Evolutionary conservation across 306 rosid genomes (phyloP), one percentile per base, ranked within the genome.

Genomic region (Fagus sylvatica): DNA sequence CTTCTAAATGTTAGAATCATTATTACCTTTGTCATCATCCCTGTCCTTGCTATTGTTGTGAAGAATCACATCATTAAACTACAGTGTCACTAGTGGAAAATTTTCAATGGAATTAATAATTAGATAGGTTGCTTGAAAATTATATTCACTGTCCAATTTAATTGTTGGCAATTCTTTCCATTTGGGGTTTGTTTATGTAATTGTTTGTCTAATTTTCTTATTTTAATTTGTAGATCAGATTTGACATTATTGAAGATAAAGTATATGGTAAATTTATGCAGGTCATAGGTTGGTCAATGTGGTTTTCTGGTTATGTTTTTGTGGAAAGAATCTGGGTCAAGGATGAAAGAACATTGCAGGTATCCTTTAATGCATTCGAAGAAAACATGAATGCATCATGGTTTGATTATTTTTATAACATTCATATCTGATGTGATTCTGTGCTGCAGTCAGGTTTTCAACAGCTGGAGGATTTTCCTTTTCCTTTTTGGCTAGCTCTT

Each of bases 201-300:
- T 62, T 62, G 0, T 62, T 13, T 62, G 22, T 2, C 43, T 15
- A 2, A 34, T 11, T 62, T 62, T 62, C 69, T 62, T 62, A 1
- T 62, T 34, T 46, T 34, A 13, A 62, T 19, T 34, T 6, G 10
- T 36, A 62, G 43, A 22, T 34, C 19, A 34, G 22, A 34, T 39
- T 15, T 64, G 40, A 16, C 17, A 16, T 16, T 7, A 15, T 4
- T 17, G 7, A 4, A n/a, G 22, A 42, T 60, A 46, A 60, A 17
- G 51, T 9, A 39, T 69, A 32, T 11, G 39, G 43, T 70, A 57
- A 37, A 71, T 79, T 30, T 54, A 57, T 74, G 82, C 93, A 92
- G 97, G 83, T 94, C 72, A 74, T 94, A 74, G 98, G 98, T 78
- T 94, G 98, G 98, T 94, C 98, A 64, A 92, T 94, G 98, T 94